Base-by-base conservation (phyloP, 2,329 filamentous ascomycete species). In the Trichophyton mentagrophytes region DNA sequence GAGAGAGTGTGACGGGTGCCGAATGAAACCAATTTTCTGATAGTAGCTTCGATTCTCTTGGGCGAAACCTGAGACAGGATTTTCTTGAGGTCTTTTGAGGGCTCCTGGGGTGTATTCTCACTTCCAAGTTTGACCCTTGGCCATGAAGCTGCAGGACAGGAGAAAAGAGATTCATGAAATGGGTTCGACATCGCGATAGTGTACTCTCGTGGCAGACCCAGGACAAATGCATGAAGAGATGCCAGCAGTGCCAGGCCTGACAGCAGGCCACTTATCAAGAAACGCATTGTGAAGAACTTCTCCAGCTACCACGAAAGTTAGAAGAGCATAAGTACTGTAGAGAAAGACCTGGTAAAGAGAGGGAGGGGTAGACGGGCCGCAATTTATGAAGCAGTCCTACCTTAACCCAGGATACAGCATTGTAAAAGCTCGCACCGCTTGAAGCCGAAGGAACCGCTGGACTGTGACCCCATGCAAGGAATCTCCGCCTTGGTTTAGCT, bases 1-100 rank as follows among this genome's bases (percentile, higher is more conserved):
- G 61, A 62, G 33, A 62, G 61, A 1, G 61, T 62, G 20, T 62
- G 61, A 3, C 61, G 57, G n/a, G 61, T 62, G 15, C 61, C 61
- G 49, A 62, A 62, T 9, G 61, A 62, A 25, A 62, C 61, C 46
- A 62, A 49, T 36, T 62, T 62, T 47, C 25, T 57, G 13, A 62
- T 57, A 7, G 57, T 56, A 44, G 57, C 57, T 38, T 62, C 61
- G 13, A 62, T 62, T 36, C 57, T 57, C 49, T 49, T 47, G 2
- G 57, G 57, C 25, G 61, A 62, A 47, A 62, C 60, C 25, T 62
- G 61, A 25, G 57, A 59, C 22, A 62, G 42, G 17, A 62, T 60
- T 11, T 27, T 57, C 38, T 44, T 20, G 20, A 62, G 57, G 15
- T 59, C 61, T 15, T 57, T 59, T 17, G 57, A 59, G 11, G 61